Conservation (phyloP, 768 basidiomycete species). For the Rhodocollybia butyracea region DNA sequence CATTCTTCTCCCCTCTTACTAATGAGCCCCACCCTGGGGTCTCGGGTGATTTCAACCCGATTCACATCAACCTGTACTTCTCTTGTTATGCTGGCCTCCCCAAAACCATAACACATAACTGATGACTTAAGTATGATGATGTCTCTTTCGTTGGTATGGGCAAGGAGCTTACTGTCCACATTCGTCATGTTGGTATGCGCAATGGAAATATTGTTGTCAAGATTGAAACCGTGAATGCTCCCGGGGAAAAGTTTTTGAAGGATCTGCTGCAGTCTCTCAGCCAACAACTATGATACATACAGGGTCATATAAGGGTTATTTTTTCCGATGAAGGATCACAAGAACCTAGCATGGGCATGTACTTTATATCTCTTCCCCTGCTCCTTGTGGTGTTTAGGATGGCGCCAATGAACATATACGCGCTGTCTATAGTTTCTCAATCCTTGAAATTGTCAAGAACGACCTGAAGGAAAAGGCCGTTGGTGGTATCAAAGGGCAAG, state of each 20-base stretch:
- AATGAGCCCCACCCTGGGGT: slow-evolving; percentile 95
- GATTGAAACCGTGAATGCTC: slow-evolving; percentile 80
- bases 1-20: slow-evolving; percentile 81
- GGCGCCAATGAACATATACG: slow-evolving; percentile 91
- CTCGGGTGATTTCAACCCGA: slow-evolving; percentile 98
- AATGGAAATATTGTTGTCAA: slow-evolving; percentile 91
- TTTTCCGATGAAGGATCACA: slow-evolving; percentile 99
- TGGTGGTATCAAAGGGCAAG: slow-evolving; percentile 98
- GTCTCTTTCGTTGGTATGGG: slow-evolving; percentile 97
- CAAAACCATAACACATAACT: slow-evolving; percentile 85
- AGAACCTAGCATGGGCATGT: slow-evolving; percentile 99
- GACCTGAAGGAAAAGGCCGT: slow-evolving; percentile 98
- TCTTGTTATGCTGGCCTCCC: slow-evolving; percentile 90
- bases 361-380: slow-evolving; percentile 90
- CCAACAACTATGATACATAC: slow-evolving; percentile 88
- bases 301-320: no score
- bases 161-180: slow-evolving; percentile 80
- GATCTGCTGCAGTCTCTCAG: slow-evolving; percentile 91
- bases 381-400: slow-evolving; percentile 97
- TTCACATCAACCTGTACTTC: slow-evolving; percentile 98
- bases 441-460: slow-evolving; percentile 97
- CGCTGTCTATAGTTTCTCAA: slow-evolving; percentile 96
- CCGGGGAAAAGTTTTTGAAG: slow-evolving; percentile 91
- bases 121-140: slow-evolving; percentile 67
- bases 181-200: slow-evolving; percentile 89